These are phyloP conservation scores for Brassica balearica DNA, from an alignment of 441 rosid genomes.

Conservation along the genomic window DNA sequence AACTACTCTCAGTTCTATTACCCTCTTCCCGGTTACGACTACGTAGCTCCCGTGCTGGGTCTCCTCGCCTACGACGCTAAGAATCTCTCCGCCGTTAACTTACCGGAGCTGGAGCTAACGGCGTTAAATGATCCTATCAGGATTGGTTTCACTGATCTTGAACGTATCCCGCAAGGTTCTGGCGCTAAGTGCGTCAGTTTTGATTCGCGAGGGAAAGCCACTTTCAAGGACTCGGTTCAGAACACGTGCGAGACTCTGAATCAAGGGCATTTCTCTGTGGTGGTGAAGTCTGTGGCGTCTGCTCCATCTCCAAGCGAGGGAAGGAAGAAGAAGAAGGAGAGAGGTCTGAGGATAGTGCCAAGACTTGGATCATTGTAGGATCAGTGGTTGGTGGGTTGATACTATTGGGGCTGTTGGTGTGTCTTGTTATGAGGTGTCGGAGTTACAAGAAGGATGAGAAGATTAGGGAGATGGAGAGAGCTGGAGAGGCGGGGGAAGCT, in stretches of 20 bases:
- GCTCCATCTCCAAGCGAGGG: constrained; percentile 52
- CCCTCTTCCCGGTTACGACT: constrained; percentile 60
- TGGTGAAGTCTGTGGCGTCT: constrained; percentile 66
- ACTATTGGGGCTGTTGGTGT: constrained; percentile 55
- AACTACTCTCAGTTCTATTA: constrained; percentile 74
- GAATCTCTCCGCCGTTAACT: constrained; percentile 63
- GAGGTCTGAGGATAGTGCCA: constrained; percentile 49
- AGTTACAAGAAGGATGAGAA: constrained; percentile 68
- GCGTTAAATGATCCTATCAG: constrained; percentile 58
- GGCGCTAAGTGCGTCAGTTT: constrained; percentile 77
- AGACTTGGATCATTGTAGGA: constrained; percentile 71
- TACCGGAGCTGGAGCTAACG: constrained; percentile 52
- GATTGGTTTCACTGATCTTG: constrained; percentile 63
- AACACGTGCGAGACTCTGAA: constrained; percentile 60
- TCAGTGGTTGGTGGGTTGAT: constrained; percentile 79
- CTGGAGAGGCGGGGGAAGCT: constrained; percentile 90
- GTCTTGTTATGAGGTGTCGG: constrained; percentile 59
- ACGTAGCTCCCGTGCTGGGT: constrained; percentile 81
- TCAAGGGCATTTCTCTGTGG: constrained; percentile 93
- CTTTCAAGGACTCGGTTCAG: constrained; percentile 57
- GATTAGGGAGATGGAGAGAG: constrained; percentile 85
- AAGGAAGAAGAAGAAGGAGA: constrained; percentile 29
- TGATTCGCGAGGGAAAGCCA: constrained; percentile 64
- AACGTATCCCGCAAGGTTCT: constrained; percentile 60
- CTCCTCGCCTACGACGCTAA: constrained; percentile 84